Evolutionary conservation across 1,139 yeast genomes (phyloP).

Genomic region (Kodamaea alishanica): DNA sequence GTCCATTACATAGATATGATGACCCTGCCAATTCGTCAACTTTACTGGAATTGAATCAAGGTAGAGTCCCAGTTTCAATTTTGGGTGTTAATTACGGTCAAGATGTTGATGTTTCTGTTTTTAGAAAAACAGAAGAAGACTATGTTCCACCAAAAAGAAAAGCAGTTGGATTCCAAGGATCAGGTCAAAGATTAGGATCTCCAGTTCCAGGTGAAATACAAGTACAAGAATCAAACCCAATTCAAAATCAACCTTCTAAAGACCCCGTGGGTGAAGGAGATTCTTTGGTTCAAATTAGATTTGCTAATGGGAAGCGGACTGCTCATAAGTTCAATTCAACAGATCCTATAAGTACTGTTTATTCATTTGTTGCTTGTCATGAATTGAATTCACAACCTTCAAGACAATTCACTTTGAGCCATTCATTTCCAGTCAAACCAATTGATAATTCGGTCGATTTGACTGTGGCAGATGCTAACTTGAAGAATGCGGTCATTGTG

Average conservation of each 20-base stretch:
- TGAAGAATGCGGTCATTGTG: constrained; percentile 82
- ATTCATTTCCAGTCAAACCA: constrained; percentile 80
- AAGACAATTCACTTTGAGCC: constrained; percentile 64
- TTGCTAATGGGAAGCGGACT: constrained; percentile 74
- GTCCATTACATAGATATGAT: constrained; percentile 79
- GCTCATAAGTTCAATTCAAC: constrained; percentile 62
- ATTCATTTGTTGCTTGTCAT: constrained; percentile 57
- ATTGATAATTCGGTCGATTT: constrained; percentile 50
- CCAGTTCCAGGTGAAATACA: constrained; percentile 71
- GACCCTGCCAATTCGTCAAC: constrained; percentile 82
- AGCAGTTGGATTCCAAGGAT: constrained; percentile 71
- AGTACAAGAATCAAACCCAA: constrained; percentile 9
- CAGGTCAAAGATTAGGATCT: constrained; percentile 87
- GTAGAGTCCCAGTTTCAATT: constrained; percentile 87
- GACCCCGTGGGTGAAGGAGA: constrained; percentile 54
- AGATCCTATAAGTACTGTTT: constrained; percentile 66
- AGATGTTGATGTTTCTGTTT: constrained; percentile 92
- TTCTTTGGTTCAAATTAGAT: constrained; percentile 74
- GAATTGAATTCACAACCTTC: constrained; percentile 37
- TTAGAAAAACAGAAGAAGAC: constrained; percentile 76
- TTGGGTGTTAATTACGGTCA: constrained; percentile 85
- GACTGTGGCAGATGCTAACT: constrained; percentile 70
- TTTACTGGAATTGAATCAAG: constrained; percentile 76
- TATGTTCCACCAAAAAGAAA: constrained; percentile 68
- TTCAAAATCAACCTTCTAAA: constrained; percentile 12